Evolutionary conservation across 2,329 filamentous ascomycete species (phyloP), one percentile per base, ranked within the genome.

Genomic region (Aspergillus caelatus): DNA sequence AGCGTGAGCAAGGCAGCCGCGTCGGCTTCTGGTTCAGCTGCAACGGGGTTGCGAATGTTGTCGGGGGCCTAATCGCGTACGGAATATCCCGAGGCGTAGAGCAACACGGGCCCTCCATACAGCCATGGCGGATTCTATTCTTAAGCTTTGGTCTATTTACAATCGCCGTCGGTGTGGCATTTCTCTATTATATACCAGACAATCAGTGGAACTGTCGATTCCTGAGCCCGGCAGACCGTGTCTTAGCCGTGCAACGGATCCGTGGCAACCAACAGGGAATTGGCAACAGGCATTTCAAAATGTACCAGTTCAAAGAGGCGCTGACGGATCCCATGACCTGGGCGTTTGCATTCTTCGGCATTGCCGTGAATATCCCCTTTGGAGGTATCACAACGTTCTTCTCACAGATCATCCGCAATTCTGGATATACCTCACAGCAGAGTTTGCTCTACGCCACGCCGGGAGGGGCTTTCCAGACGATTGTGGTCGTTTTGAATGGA

Each of bases 331-430:
- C 65, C 3, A 53, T 62, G 10, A 67, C 67, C 6, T 50, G 46
- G 46, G 46, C 46, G 8, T 26, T 58, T 61, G 5, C 32, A 58
- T 14, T 65, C 64, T 48, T 62, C 63, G 26, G 52, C 60, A 3
- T 26, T 64, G 26, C 46, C 46, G 62, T 63, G 50, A 70, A 68
- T 21, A 66, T 70, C 6, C 66, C 66, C 10, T 67, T 67, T 26
- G 64, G 65, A 1, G 53, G 60, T 14, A 65, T 67, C n/a, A 70
- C 68, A n/a, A 67, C 65, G 11, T 68, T 69, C 19, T 50, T 50
- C 26, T 50, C 46, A 0, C 46, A 50, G 46, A 50, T 50, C 16
- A 50, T 50, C 46, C 46, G 46, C 46, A 50, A 50, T 11, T 50
- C 46, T 8, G 46, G 46, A 14, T 50, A 50, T 50, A 50, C 46